Evolutionary conservation across 768 basidiomycete genomes (phyloP).

Genomic region (Calocybe cyanea): DNA sequence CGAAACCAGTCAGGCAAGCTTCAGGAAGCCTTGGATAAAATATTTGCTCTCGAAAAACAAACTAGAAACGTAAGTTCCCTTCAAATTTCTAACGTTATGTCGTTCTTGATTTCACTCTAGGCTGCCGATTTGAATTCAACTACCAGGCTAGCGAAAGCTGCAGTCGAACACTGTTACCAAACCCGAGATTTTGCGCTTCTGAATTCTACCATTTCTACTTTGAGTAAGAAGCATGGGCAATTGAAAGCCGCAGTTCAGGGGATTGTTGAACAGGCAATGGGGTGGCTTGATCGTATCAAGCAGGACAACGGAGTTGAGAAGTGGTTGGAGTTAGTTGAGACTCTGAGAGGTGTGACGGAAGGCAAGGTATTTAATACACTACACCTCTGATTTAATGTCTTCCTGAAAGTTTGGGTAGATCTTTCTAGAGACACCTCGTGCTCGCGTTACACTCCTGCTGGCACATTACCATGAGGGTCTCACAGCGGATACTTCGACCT

Average conservation of each 20-base stretch:
- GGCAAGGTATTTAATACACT: slow-evolving; percentile 69
- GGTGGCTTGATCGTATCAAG: slow-evolving; percentile 77
- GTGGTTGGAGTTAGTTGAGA: slow-evolving; percentile 89
- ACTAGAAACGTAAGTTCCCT: slow-evolving; percentile 76
- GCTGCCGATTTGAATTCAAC: slow-evolving; percentile 94
- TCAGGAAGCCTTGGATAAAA: slow-evolving; percentile 85
- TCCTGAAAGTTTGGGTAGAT: slow-evolving; percentile 50
- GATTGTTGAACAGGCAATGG: slow-evolving; percentile 86
- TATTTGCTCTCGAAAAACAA: slow-evolving; percentile 89
- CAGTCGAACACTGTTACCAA: slow-evolving; percentile 68
- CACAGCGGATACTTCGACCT: slow-evolving; percentile 37
- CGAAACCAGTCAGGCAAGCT: slow-evolving; percentile 66
- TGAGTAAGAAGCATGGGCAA: slow-evolving; percentile 97
- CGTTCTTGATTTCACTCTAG: slow-evolving; percentile 38
- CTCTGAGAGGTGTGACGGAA: slow-evolving; percentile 87
- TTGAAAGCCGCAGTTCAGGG: slow-evolving; percentile 85
- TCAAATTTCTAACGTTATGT: neutral
- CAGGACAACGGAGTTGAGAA: slow-evolving; percentile 60
- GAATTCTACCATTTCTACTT: slow-evolving; percentile 60
- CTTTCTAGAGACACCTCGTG: slow-evolving; percentile 94
- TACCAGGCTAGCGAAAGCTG: slow-evolving; percentile 73
- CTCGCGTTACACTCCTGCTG: slow-evolving; percentile 86
- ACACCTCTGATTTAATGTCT: neutral
- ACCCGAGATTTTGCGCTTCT: slow-evolving; percentile 66
- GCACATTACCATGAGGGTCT: slow-evolving; percentile 82